Evolutionary conservation across 2,329 filamentous ascomycete species (phyloP), one percentile per base, ranked within the genome.

Genomic region (Zarea fungicola): DNA sequence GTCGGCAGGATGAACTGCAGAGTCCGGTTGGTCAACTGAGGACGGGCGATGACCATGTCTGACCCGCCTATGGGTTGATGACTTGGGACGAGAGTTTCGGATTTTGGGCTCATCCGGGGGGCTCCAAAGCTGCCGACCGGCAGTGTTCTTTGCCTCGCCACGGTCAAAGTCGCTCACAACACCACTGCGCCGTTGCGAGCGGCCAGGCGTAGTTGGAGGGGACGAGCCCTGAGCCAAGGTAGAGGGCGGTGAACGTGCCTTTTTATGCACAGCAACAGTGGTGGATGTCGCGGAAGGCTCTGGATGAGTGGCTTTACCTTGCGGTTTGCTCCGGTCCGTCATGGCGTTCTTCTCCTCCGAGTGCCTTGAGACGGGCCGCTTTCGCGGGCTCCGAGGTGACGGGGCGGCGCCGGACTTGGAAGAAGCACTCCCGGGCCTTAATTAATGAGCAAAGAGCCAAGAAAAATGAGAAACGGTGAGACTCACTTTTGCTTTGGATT

Each of bases 231-330:
- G 53, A 23, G 53, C 51, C 5, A 53, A 41, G 16, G 60, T 54
- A 3, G 59, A 47, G 4, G 61, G 55, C 18, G 63, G 62, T 1
- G 63, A 64, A 21, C 60, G 60, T 7, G 56, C 42, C 45, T 65
- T 65, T 46, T 60, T 61, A 29, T 48, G 32, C 21, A 10, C 40
- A 39, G 16, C 11, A 7, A 13, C 26, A 29, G 11, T 45, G 7
- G 31, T 6, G 7, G 25, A 21, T 28, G 46, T 22, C 14, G 29
- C n/a, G 22, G 29, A 36, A 23, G 23, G 5, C n/a, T 56, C 8
- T 54, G 21, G 29, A 21, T 54, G 19, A 53, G 58, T 3, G 42
- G 50, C 42, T 52, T 52, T 7, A 48, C 43, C 13, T 56, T 25
- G 28, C 7, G 35, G 46, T 19, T 42, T 22, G 13, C 2, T 21